Evolutionary conservation across 2,329 filamentous ascomycete genomes (phyloP), one percentile per base, ranked within the genome.

Genomic region (Colletotrichum eleusines): DNA sequence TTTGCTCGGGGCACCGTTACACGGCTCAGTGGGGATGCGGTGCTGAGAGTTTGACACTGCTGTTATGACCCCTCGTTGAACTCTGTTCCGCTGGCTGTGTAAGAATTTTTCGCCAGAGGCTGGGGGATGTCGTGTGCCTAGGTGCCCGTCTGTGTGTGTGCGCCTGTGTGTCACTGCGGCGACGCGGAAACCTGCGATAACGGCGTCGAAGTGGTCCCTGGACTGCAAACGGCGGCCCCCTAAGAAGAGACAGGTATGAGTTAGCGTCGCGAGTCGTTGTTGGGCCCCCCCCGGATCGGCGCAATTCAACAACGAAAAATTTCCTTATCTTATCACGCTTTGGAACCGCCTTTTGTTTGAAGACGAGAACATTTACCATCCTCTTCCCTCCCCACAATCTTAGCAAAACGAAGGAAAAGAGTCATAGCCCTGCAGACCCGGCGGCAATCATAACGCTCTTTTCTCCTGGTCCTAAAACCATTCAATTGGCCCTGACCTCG

Each of bases 301-400:
- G n/a, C 64, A 51, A 38, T 71, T 63, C 69, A 71, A 71, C 64
- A 58, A 69, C 61, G 69, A 73, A 73, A 73, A 73, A 73, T 73
- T 73, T 72, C 72, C 72, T 73, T 73, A 73, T 73, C 72, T 73
- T 72, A 73, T 73, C 72, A 50, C 40, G 23, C 28, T 54, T 53
- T 63, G 40, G 54, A 57, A 66, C 65, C 69, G 69, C 61, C 64
- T 66, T 73, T 73, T 73, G 53, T 71, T 64, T 68, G 69, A 63
- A 71, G 68, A 67, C 40, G 63, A 62, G 38, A 58, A 66, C 64
- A 61, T 57, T 53, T 38, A 35, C 60, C 53, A 35, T 68, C 44
- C 35, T 60, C n/a, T 42, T 65, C 53, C 55, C 38, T 55, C 60
- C 60, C 55, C 66, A 70, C 66, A 70, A 66, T 62, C 61, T 57